Evolutionary conservation across 768 basidiomycete species (phyloP).

Genomic region (Chalciporus chontae): DNA sequence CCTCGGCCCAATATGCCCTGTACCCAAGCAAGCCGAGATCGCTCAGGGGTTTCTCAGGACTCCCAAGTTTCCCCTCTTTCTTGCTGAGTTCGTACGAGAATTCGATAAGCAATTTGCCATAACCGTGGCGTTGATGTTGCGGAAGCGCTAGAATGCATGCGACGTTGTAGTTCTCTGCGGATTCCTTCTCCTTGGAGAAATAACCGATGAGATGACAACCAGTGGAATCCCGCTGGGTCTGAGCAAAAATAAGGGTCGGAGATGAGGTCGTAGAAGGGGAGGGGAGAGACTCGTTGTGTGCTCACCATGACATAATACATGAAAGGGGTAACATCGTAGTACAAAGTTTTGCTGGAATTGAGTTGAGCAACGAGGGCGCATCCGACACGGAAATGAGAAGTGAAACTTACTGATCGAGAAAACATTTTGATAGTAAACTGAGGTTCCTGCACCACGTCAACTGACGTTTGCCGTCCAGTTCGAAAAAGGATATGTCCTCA

Average conservation of each 20-base stretch:
- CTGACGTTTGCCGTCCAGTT: conserved; percentile 96
- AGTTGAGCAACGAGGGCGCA: conserved; percentile 13
- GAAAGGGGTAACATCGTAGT: conserved; percentile 99
- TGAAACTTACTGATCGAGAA: conserved; percentile 87
- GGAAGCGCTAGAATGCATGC: conserved; percentile 99
- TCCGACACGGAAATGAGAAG: conserved; percentile 11
- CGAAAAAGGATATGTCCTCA: conserved; percentile 96
- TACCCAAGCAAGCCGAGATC: conserved; percentile 93
- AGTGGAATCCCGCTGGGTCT: conserved; percentile 81
- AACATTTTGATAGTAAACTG: conserved; percentile 95
- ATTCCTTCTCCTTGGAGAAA: conserved; percentile 99
- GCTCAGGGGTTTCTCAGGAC: conserved; percentile 95
- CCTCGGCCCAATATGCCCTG: conserved; percentile 96
- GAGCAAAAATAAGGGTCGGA: conserved; percentile 6
- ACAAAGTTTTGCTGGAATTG: conserved; percentile 82
- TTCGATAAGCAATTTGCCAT: conserved; percentile 93
- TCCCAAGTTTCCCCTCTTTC: conserved; percentile 91
- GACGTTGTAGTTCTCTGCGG: conserved; percentile 96
- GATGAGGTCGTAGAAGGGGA: conserved; percentile 13
- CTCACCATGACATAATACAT: conserved; percentile 98
- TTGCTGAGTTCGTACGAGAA: conserved; percentile 98
- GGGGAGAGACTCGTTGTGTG: conserved; percentile 7
- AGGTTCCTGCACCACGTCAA: conserved; percentile 96
- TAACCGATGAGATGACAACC: conserved; percentile 97
- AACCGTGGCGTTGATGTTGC: conserved; percentile 95